Base-by-base conservation (phyloP, 2,329 filamentous ascomycete species). In the Ophiostoma triangulosporum region DNA sequence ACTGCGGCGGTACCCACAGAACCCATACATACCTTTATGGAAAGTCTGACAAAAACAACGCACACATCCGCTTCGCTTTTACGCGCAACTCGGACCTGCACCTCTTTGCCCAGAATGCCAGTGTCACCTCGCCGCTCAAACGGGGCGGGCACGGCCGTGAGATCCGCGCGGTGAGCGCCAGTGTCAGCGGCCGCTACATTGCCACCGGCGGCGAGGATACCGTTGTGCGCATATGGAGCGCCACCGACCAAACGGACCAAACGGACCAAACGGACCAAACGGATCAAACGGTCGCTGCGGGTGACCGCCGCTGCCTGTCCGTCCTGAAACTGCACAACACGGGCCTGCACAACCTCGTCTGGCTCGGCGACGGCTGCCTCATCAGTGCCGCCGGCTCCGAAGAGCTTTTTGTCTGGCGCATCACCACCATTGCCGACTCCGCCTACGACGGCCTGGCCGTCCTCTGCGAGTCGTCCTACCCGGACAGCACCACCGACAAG, bases 311-410 rank as follows among this genome's bases (percentile, higher is more conserved):
- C 43, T 86, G 80, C 59, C 63, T 84, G 22, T 77, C 81, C 9
- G 80, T 83, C 0, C 66, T 95, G 20, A 83, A 88, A 59, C 80
- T 79, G 53, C 93, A 98, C 64, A 84, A 81, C 1, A 84, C 88
- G 0, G 93, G 91, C 0, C 79, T 97, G 7, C 91, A 96, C 65
- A 77, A 83, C 57, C 70, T 95, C 1, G 76, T 76, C 56, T 97
- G 88, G 87, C 80, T 85, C 1, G 57, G 52, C 36, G 78, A 83
- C 2, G 66, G 72, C 1, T 85, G 84, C 60, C 76, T 98, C 2
- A 86, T 97, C 64, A 95, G 87, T 59, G 90, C 88, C 61, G 88
- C 80, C 6, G 93, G 90, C 0, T 83, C 81, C 57, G 91, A 96
- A 65, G 91, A 98, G 66, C 84, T 97, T 58, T 91, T 84, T 61